Base-by-base conservation (phyloP, 73 alveolate genomes). In the Breviolum minutum region DNA sequence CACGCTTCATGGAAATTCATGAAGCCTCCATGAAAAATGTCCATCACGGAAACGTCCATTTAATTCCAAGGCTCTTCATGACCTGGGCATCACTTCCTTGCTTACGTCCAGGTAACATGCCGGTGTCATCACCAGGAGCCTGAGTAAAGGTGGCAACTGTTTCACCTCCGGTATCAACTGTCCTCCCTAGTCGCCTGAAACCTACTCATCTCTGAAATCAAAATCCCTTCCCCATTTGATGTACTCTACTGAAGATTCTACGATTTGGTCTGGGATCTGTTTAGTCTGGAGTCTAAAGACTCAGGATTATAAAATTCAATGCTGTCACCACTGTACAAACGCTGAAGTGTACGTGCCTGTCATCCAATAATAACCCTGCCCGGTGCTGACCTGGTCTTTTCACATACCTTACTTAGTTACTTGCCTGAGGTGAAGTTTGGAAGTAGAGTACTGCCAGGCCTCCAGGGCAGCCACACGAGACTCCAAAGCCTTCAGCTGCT, bases 1-100 rank as follows among this genome's bases (percentile, higher is more conserved):
- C 0, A 83, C 6, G 29, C 29, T 17, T 8, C 68, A 80, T 14
- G 22, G 70, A 81, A 14, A 7, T 71, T n/a, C 17, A 30, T 8
- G 29, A 71, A 71, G 9, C 19, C 26, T 27, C 12, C 10, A 62
- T 7, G 29, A 29, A 5, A 76, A 76, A 5, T n/a, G 22, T 27
- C 86, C 63, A 77, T 77, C n/a, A 9, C n/a, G 12, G 63, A 76
- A 5, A 20, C 1, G 19, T 8, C 73, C 54, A 40, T 40, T 14
- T 24, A 27, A 16, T 17, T 24, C 92, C 69, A 29, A 26, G 85
- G 30, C 13, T 69, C 86, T 89, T 89, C 96, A 89, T 89, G 96
- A 89, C 27, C 87, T 89, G 96, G 8, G 96, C 96, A 54, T 89
- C 96, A 61, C 87, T 74, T 9, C 96, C 96, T 7, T 71, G 70